phyloP scores from a whole-genome alignment of 78 protist species.

The Mastigamoeba balamuthi region DNA sequence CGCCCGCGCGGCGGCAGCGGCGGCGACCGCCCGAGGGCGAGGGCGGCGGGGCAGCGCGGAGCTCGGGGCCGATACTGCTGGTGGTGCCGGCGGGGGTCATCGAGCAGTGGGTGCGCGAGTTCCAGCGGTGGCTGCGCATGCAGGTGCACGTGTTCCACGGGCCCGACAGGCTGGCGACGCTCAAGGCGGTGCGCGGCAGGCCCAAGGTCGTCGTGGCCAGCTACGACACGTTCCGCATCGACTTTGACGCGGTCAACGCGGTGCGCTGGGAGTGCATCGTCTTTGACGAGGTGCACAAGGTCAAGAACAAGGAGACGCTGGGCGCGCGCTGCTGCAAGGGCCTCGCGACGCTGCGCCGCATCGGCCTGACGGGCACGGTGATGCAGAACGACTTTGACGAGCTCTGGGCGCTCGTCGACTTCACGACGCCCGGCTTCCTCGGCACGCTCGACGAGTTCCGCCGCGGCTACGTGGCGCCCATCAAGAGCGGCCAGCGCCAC shows the following conservation, averaged over 20 bases:
- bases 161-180: background rate
- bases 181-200: background rate
- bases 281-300: slow-evolving; percentile 2
- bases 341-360: background rate
- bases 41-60: background rate
- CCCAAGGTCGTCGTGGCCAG: background rate
- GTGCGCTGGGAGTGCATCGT: background rate
- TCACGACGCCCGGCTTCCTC: background rate
- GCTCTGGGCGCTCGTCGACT: background rate
- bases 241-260: slow-evolving; percentile 3
- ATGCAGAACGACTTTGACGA: slow-evolving; percentile 4
- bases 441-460: background rate
- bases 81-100: background rate
- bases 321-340: background rate
- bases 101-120: background rate
- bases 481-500: background rate
- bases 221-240: background rate
- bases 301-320: background rate
- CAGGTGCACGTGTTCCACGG: background rate
- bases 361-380: background rate
- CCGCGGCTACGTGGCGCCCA: background rate
- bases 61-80: background rate
- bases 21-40: background rate
- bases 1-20: background rate
- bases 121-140: background rate